Evolutionary conservation across 371 early-diverging fungal species (phyloP).

Genomic region (Mucor ambiguus): DNA sequence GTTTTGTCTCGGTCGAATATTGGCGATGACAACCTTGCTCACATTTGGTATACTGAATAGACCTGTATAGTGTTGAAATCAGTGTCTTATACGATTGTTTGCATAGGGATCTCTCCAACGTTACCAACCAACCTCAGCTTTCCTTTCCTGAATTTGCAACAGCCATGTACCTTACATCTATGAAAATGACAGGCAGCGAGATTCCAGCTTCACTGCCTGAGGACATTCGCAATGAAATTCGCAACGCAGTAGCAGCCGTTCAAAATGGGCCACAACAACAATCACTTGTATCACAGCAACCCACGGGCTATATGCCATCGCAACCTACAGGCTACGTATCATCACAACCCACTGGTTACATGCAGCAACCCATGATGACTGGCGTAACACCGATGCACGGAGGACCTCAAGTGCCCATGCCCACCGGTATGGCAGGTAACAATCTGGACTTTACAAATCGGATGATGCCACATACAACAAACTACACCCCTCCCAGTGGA

Average conservation of each 20-base stretch:
- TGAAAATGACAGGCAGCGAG: constrained; percentile 50
- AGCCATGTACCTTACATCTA: constrained; percentile 60
- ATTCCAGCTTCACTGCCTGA: constrained; percentile 47
- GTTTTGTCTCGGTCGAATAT: constrained; percentile 50
- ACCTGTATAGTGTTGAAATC: neutral
- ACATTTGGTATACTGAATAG: constrained; percentile 39
- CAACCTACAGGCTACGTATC: constrained; percentile 8
- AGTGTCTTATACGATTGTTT: neutral
- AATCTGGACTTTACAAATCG: constrained; percentile 44
- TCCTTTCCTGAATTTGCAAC: constrained; percentile 64
- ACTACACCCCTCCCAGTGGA: constrained; percentile 18
- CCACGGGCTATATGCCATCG: constrained; percentile 8
- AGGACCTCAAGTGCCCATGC: constrained; percentile 34
- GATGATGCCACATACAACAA: constrained; percentile 50
- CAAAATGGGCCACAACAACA: constrained; percentile 16
- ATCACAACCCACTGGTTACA: constrained; percentile 26
- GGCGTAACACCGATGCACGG: constrained; percentile 23
- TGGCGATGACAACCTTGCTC: constrained; percentile 48
- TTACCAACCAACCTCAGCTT: constrained; percentile 49
- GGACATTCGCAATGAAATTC: constrained; percentile 24
- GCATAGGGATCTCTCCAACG: constrained; percentile 51
- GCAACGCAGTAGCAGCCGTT: constrained; percentile 22
- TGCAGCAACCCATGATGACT: constrained; percentile 45
- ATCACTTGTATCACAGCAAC: constrained; percentile 11
- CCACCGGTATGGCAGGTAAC: constrained; percentile 45